Percentiles rank a stretch among this genome's conserved stretches.
phyloP scores from a whole-genome alignment of 2,329 filamentous ascomycete species.

The Neodidymelliopsis sp. region DNA sequence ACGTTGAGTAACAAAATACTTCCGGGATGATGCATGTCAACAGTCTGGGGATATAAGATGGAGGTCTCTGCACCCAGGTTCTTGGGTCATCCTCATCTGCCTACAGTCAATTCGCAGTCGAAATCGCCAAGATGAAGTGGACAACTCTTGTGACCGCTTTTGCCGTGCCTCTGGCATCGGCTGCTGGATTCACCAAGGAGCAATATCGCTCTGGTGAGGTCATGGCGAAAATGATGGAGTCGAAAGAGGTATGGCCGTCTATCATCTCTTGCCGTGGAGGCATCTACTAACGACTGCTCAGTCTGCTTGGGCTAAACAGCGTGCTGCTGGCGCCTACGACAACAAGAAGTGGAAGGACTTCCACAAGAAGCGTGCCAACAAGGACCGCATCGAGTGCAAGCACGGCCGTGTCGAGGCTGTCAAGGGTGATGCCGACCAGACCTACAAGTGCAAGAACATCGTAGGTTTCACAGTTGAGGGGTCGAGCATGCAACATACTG shows the following conservation, averaged over 20 bases:
- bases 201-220: conserved; percentile 45
- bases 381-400: conserved; percentile 42
- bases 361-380: conserved; percentile 36
- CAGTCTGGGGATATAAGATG: conserved; percentile 25
- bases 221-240: conserved; percentile 46
- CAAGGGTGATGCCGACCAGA: conserved; percentile 49
- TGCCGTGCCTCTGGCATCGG: conserved; percentile 42
- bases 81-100: conserved; percentile 29
- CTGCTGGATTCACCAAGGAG: conserved; percentile 36
- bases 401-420: conserved; percentile 48
- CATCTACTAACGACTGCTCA: conserved; percentile 23
- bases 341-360: conserved; percentile 43
- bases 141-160: conserved; percentile 36
- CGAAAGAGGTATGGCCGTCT: conserved; percentile 40
- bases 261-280: neutral
- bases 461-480: conserved; percentile 49
- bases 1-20: conserved; percentile 15
- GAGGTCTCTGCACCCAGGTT: conserved; percentile 18
- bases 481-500: conserved; percentile 4
- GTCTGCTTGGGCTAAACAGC: conserved; percentile 43
- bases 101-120: conserved; percentile 29
- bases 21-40: conserved; percentile 2
- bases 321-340: conserved; percentile 42
- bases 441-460: conserved; percentile 54
- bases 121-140: conserved; percentile 44